These are phyloP conservation scores for Podospora sp. DNA, from an alignment of 495 filamentous ascomycete genomes.

Conservation along the genomic window DNA sequence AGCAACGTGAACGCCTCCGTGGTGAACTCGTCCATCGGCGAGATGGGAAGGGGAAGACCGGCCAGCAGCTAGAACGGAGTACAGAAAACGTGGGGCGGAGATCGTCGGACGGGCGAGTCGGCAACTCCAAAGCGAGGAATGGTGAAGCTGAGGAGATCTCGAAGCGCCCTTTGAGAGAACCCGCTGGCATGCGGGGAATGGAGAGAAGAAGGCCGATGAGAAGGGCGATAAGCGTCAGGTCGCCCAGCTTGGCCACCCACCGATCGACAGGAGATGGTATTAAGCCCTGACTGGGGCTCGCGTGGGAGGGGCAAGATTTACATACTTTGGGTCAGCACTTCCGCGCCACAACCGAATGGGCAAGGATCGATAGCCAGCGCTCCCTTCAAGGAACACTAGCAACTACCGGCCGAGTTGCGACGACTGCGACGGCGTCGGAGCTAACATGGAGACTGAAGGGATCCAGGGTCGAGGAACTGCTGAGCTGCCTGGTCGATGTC, in stretches of 20 bases:
- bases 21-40: conserved; percentile 41
- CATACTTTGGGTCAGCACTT: background rate
- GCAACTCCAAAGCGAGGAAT: background rate
- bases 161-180: background rate
- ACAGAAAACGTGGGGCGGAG: background rate
- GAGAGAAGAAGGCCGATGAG: background rate
- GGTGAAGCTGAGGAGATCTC: background rate
- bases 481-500: background rate
- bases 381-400: background rate
- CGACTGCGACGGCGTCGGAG: background rate
- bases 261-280: background rate
- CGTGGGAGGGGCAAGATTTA: background rate
- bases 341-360: background rate
- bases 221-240: background rate
- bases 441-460: background rate
- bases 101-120: background rate
- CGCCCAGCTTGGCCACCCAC: background rate
- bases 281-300: background rate
- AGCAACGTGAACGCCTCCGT: conserved; percentile 58
- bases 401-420: background rate
- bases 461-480: background rate
- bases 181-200: background rate
- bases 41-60: background rate
- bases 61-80: background rate
- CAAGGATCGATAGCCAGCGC: background rate